Base-by-base conservation (phyloP, 1,284 basidiomycete genomes). In the Ceratobasidium sp. region DNA sequence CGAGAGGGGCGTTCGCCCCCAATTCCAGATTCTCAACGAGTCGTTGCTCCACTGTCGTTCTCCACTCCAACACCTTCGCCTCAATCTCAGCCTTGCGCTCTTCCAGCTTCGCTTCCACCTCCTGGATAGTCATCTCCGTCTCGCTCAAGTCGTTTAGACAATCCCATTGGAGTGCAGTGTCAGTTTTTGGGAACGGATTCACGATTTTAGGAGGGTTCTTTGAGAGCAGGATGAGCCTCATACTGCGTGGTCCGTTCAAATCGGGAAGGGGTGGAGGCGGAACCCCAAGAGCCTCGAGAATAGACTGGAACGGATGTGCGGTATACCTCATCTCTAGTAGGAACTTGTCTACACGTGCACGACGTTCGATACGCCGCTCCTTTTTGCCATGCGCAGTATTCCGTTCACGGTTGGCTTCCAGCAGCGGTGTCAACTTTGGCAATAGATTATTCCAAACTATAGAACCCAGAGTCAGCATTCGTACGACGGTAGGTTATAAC, bases 371-470 rank as follows among this genome's bases (percentile, higher is more conserved):
- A 5, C 62, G 62, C 13, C 46, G 43, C 19, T 31, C 8, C 27
- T 34, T 16, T 27, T 48, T 64, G 27, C 24, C 41, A 22, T 43
- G 19, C 6, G 22, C 62, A 3, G n/a, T 5, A 3, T 29, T 46
- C 11, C n/a, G 3, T 31, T n/a, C 29, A 19, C 62, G 62, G 29
- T 64, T 64, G 6, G 14, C 62, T 19, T 64, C 62, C 24, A 64
- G 31, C 14, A 64, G 16, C 4, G 43, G 62, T 37, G 29, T 64
- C 9, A 64, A 27, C 19, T 64, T 64, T 27, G 62, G 43, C 16
- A 64, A 27, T 22, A 64, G 16, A 29, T 51, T 64, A 43, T 9
- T 27, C 62, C 62, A 64, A 14, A 48, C 62, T 64, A 16, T 24
- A 27, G 2, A 13, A 13, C 14, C 13, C 16, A 27, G 11, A 64